Evolutionary conservation across 306 rosid genomes (phyloP).

Genomic region (Rosa multiflora): DNA sequence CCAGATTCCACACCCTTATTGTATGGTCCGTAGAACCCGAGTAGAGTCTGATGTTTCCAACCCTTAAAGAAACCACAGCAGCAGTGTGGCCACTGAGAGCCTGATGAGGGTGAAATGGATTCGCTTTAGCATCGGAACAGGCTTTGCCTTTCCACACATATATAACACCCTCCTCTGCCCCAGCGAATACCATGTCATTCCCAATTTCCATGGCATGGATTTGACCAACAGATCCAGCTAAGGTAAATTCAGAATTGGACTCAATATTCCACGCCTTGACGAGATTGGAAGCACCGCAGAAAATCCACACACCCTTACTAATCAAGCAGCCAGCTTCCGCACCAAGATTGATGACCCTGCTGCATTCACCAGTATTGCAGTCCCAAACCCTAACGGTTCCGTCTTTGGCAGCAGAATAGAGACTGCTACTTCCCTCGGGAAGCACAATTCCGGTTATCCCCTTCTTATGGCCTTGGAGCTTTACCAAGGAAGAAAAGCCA

Average conservation of each 20-base stretch:
- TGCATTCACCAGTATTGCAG: constrained; percentile 40
- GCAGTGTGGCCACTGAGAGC: not conserved
- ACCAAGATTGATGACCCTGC: constrained; percentile 21
- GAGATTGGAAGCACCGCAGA: constrained; percentile 37
- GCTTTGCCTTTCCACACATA: not conserved
- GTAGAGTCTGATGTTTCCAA: not conserved
- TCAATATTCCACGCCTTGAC: constrained; percentile 31
- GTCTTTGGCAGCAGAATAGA: constrained; percentile 40
- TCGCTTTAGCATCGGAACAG: not conserved
- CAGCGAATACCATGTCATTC: not conserved
- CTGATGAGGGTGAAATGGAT: not conserved
- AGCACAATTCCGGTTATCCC: constrained; percentile 34
- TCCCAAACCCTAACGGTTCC: constrained; percentile 50
- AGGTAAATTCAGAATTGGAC: not conserved
- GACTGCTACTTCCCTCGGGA: constrained; percentile 29
- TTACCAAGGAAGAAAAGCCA: not conserved
- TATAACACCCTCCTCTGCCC: not conserved
- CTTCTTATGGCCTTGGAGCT: not conserved
- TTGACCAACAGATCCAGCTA: not conserved
- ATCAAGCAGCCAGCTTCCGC: constrained; percentile 38
- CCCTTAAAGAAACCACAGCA: not conserved
- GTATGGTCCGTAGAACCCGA: not conserved
- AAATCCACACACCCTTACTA: constrained; percentile 45
- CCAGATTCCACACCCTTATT: not conserved
- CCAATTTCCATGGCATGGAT: not conserved